Percentiles rank a stretch among this genome's conserved stretches.
Evolutionary conservation across 108 stramenopile genomes (phyloP).

Genomic region (Cyclotella cryptica): DNA sequence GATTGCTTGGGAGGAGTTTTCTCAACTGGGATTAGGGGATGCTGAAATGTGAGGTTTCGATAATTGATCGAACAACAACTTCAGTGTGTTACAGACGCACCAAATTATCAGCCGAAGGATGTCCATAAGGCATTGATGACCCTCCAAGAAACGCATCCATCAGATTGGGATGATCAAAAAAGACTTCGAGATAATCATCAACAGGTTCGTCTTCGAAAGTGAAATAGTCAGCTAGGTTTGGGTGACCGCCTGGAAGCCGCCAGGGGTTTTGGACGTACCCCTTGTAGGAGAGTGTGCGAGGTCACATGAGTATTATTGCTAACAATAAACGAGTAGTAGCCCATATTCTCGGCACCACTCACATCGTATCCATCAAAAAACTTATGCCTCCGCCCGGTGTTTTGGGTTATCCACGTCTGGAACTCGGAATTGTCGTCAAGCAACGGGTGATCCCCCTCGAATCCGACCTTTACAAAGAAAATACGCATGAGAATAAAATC

Average conservation of each 20-base stretch:
- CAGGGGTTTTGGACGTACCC: constrained; percentile 1
- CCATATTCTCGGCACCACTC: background rate
- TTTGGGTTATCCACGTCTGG: constrained; percentile 15
- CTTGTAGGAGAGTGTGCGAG: background rate
- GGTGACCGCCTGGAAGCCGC: constrained; percentile 18
- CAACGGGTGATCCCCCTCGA: constrained; percentile 1
- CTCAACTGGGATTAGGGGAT: background rate
- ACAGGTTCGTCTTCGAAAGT: background rate
- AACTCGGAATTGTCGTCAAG: constrained; percentile 19
- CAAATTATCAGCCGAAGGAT: constrained; percentile 24
- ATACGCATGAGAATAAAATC: background rate
- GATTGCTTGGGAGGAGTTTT: constrained; percentile 16
- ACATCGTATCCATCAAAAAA: constrained; percentile 23
- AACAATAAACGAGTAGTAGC: background rate
- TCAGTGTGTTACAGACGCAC: background rate
- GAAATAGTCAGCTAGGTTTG: constrained; percentile 11
- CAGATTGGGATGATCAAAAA: constrained; percentile 11
- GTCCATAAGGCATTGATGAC: constrained; percentile 4
- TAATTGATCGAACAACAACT: background rate
- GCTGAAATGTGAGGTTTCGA: background rate
- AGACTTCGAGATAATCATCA: background rate
- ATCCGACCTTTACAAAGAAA: constrained; percentile 2
- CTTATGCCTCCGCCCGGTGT: constrained; percentile 13
- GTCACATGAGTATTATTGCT: background rate
- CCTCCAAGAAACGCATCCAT: constrained; percentile 9